phyloP scores from a whole-genome alignment of 2,329 filamentous ascomycete species.

The Blumeriella jaapii region DNA sequence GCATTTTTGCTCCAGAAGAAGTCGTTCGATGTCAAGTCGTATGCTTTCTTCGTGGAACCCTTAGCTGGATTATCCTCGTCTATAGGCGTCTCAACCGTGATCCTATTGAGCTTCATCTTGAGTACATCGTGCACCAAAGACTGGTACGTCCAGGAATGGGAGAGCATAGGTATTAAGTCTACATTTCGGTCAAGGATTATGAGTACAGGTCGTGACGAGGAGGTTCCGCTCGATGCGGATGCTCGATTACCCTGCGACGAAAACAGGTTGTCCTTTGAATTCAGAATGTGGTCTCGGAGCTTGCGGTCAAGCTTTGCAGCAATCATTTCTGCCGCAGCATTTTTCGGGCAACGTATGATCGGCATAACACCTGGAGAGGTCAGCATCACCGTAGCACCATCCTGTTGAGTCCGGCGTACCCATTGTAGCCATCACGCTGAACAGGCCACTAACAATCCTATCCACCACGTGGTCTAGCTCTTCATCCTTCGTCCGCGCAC shows the following conservation, averaged over 20 bases:
- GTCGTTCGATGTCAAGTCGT: constrained; percentile 80
- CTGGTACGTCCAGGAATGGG: constrained; percentile 86
- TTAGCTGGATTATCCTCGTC: constrained; percentile 68
- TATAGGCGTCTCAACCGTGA: constrained; percentile 75
- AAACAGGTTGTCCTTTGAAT: constrained; percentile 96
- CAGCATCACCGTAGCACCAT: constrained; percentile 14
- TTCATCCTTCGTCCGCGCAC: constrained; percentile 78
- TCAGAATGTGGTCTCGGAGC: constrained; percentile 88
- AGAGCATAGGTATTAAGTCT: constrained; percentile 95
- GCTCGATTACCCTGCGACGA: constrained; percentile 48
- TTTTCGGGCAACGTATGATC: constrained; percentile 88
- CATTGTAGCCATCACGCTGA: constrained; percentile 98
- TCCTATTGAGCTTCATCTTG: constrained; percentile 78
- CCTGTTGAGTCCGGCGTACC: constrained; percentile 38
- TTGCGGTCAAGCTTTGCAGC: constrained; percentile 90
- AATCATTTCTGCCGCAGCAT: constrained; percentile 87
- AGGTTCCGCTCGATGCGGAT: constrained; percentile 43
- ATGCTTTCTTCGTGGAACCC: constrained; percentile 72
- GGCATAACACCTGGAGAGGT: constrained; percentile 63
- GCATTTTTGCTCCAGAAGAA: constrained; percentile 97
- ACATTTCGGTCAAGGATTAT: constrained; percentile 93
- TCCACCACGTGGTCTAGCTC: constrained; percentile 82
- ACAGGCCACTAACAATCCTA: constrained; percentile 88
- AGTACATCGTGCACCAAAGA: constrained; percentile 71
- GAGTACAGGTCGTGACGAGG: constrained; percentile 72